Base-by-base conservation (phyloP, 2,329 filamentous ascomycete species). In the Graphium sp. region DNA sequence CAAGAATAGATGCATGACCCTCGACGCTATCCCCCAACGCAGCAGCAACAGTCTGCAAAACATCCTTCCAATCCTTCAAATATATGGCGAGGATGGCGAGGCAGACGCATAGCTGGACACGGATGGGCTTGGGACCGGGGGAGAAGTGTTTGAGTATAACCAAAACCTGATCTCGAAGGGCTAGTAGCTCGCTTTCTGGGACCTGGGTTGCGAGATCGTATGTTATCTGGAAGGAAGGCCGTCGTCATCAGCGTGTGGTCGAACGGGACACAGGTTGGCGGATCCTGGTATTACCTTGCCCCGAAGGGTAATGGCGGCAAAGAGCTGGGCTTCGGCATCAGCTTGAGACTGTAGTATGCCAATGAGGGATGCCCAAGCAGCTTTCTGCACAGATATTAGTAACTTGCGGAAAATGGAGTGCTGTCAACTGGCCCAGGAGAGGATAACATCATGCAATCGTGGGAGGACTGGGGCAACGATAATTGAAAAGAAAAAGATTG, bases 31-130 rank as follows among this genome's bases (percentile, higher is more conserved):
- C 71, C 39, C 79, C 77, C 32, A 95, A 68, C 24, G 80, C 69
- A 32, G 74, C 66, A 30, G 92, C 80, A 27, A 95, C 79, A 29
- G 76, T 75, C 26, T 71, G 64, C 36, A 98, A 60, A 30, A 95
- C 89, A 49, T 95, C 79, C 56, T 91, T 87, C 89, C 89, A 98
- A 26, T 76, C 69, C 43, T 73, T 76, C 83, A 95, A 91, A 56
- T 95, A 85, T 44, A 98, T 92, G 34, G 89, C 89, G 45, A 98
- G 58, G 47, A 87, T 87, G 12, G 87, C 87, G 47, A 98, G 62
- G 54, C 85, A 94, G 33, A 98, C 85, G 50, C 84, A 93, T 35
- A 98, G 67, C 56, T 94, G 87, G 39, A 91, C 80, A 46, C 89
- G 68, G 37, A 87, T 83, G 11, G 75, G 74, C 51, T 84, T 82